Percentiles rank a stretch among this genome's conserved stretches.
phyloP scores from a whole-genome alignment of 768 basidiomycete genomes.

The Podaxis mareebaensis region DNA sequence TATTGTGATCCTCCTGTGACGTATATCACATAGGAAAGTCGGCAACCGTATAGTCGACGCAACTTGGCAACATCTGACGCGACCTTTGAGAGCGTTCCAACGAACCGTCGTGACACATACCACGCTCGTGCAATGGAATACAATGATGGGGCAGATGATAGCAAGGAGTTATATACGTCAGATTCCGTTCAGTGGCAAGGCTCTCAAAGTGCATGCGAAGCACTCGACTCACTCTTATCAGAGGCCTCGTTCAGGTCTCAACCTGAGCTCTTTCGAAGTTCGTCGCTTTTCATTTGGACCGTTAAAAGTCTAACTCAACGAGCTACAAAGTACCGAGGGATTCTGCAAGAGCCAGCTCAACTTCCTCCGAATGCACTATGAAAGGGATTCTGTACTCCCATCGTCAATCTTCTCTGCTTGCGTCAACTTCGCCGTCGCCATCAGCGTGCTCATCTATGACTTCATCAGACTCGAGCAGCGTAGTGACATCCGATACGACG shows the following conservation, averaged over 20 bases:
- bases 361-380: not conserved
- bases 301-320: not conserved
- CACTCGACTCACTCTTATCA: conserved; percentile 22
- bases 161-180: not conserved
- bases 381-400: not conserved
- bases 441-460: conserved; percentile 2
- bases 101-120: not conserved
- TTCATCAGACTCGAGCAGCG: not conserved
- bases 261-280: conserved; percentile 4
- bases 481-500: not conserved
- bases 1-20: not conserved
- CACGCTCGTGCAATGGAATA: not conserved
- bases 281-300: conserved; percentile 1
- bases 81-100: not conserved
- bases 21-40: not conserved
- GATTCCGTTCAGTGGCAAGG: conserved; percentile 27
- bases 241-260: conserved; percentile 16
- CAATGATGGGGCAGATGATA: not conserved
- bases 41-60: not conserved
- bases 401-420: not conserved
- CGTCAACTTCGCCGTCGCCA: conserved; percentile 1
- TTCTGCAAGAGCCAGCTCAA: not conserved
- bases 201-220: conserved; percentile 23
- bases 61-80: not conserved
- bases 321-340: conserved; percentile 3